These are phyloP conservation scores for Penicillium oxalicum DNA, from an alignment of 2,329 filamentous ascomycete genomes.

Conservation along the genomic window DNA sequence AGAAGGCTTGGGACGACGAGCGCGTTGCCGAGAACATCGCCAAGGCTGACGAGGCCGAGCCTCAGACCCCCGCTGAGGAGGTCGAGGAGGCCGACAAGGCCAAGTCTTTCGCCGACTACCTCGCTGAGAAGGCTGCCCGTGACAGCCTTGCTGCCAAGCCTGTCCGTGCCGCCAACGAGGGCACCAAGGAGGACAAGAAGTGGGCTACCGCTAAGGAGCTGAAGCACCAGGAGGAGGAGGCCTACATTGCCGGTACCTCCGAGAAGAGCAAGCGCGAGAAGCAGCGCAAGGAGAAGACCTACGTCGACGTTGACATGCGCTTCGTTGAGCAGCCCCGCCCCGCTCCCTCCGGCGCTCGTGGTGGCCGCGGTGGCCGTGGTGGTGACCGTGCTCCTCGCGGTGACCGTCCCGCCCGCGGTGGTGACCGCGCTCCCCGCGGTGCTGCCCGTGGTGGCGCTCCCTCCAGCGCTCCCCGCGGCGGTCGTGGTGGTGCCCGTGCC, in stretches of 20 bases:
- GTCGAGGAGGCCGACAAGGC: conserved; percentile 69
- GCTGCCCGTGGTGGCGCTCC: conserved; percentile 38
- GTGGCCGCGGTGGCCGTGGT: conserved; percentile 19
- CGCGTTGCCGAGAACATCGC: conserved; percentile 86
- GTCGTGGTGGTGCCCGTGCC: conserved; percentile 29
- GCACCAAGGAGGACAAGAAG: conserved; percentile 81
- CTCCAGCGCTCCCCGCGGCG: conserved; percentile 8
- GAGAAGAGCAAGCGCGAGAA: conserved; percentile 79
- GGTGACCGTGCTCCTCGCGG: conserved; percentile 19
- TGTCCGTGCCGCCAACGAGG: conserved; percentile 88
- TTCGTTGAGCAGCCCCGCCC: conserved; percentile 63
- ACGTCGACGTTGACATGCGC: conserved; percentile 81
- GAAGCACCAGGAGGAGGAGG: conserved; percentile 55
- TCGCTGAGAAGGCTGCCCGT: conserved; percentile 69
- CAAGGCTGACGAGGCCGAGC: conserved; percentile 73
- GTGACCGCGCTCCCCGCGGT: conserved; percentile 39
- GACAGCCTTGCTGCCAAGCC: conserved; percentile 58
- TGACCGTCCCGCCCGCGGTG: conserved; percentile 45
- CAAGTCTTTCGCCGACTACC: conserved; percentile 85
- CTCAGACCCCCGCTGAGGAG: conserved; percentile 45
- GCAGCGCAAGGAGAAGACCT: conserved; percentile 85
- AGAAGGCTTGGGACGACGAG: conserved; percentile 84
- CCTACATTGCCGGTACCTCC: conserved; percentile 65
- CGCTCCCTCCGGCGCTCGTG: conserved; percentile 37
- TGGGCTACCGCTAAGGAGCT: conserved; percentile 76